These are phyloP conservation scores for Linnemannia schmuckeri DNA, from an alignment of 192 early-diverging fungal species.

Conservation along the genomic window DNA sequence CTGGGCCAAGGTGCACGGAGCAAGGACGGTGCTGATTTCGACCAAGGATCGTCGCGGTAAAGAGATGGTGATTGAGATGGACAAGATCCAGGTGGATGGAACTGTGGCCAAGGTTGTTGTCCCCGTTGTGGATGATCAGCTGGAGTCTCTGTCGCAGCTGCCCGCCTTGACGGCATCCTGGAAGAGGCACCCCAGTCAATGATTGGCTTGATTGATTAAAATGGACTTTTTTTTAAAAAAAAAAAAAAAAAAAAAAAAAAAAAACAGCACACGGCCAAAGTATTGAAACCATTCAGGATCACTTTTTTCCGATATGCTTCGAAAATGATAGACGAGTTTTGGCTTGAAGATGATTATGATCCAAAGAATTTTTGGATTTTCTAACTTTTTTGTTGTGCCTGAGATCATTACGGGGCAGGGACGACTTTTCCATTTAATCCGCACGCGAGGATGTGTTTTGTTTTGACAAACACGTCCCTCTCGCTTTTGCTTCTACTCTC, in stretches of 20 bases:
- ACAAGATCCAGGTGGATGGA: background rate
- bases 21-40: constrained; percentile 40
- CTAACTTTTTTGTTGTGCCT: too few relatives aligned
- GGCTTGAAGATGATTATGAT: too few relatives aligned
- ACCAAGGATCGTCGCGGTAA: constrained; percentile 26
- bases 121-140: constrained; percentile 39
- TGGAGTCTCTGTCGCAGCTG: constrained; percentile 28
- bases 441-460: background rate
- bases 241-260: background rate
- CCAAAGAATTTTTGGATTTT: too few relatives aligned
- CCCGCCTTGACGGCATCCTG: constrained; percentile 24
- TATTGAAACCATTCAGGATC: too few relatives aligned
- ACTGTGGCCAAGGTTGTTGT: constrained; percentile 9
- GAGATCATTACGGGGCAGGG: constrained; percentile 7
- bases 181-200: constrained; percentile 8
- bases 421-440: background rate
- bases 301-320: too few relatives aligned
- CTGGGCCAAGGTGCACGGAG: constrained; percentile 45
- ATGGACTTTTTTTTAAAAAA: background rate
- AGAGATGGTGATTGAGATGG: constrained; percentile 30
- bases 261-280: background rate
- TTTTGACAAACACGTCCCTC: constrained; percentile 17
- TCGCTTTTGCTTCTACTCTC: background rate
- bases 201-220: background rate
- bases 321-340: too few relatives aligned